Conservation (phyloP, 208 protist genomes). For the Strigomonas culicis region DNA sequence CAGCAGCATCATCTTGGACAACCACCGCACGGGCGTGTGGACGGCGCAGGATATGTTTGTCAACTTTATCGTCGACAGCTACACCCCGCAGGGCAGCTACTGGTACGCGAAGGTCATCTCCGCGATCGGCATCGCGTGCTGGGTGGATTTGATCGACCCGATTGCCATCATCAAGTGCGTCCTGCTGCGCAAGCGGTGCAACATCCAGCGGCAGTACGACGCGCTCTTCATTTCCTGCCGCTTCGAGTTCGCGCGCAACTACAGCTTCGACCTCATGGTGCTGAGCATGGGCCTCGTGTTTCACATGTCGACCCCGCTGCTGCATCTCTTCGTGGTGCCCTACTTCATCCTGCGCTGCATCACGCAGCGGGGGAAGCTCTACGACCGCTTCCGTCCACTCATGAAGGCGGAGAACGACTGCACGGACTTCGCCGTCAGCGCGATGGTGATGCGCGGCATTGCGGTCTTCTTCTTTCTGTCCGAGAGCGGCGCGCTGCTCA, state of each 20-base stretch:
- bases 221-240: slow-evolving; percentile 46
- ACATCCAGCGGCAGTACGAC: slow-evolving; percentile 75
- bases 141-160: slow-evolving; percentile 61
- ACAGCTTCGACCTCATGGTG: slow-evolving; percentile 75
- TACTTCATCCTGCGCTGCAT: slow-evolving; percentile 75
- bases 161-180: slow-evolving; percentile 42
- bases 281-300: slow-evolving; percentile 81
- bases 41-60: slow-evolving; percentile 16
- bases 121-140: slow-evolving; percentile 51
- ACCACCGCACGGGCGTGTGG: background rate
- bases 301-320: slow-evolving; percentile 78
- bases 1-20: background rate
- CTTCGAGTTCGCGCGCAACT: slow-evolving; percentile 48
- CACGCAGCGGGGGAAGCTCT: slow-evolving; percentile 61
- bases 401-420: slow-evolving; percentile 53
- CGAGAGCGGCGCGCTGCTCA: slow-evolving; percentile 49
- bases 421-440: slow-evolving; percentile 61
- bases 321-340: slow-evolving; percentile 48
- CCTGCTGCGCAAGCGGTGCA: slow-evolving; percentile 36
- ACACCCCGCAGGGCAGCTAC: slow-evolving; percentile 66
- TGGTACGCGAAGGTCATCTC: slow-evolving; percentile 83
- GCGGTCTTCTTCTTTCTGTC: slow-evolving; percentile 62
- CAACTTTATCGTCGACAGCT: slow-evolving; percentile 66
- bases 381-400: slow-evolving; percentile 62
- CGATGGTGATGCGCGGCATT: slow-evolving; percentile 63